Evolutionary conservation across 345 rosid genomes (phyloP), one percentile per base, ranked within the genome.

Genomic region (Gossypium thurberi): DNA sequence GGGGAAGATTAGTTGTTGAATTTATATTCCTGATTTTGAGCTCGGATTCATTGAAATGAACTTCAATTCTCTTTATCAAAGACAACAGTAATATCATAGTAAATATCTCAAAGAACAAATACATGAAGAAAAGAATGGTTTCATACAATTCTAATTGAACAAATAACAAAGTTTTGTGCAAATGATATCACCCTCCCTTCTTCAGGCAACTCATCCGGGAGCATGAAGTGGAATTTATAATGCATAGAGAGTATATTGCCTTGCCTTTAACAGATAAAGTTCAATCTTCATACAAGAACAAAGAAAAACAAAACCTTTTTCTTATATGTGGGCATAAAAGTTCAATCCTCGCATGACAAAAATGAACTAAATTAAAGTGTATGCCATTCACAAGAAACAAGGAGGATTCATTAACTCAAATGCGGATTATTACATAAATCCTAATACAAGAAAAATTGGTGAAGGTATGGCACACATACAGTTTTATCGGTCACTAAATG

Each of bases 401-500:
- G 25, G 9, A 9, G 59, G 25, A 55, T 55, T 18, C 13, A 44
- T 44, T 44, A 44, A 44, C 48, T 44, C 48, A 33, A 44, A 44
- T 44, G 10, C 1, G 18, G 42, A 40, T 59, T 14, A 70, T 18
- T 26, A 2, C 57, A 69, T 7, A 46, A 21, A 57, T 46, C 48
- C 76, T 56, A 69, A 18, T 14, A 44, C 8, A 46, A 66, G 25
- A 51, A 3, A 20, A 58, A 8, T 47, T 47, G 10, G 25, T 26
- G 59, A n/a, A 14, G 25, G 21, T 40, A 26, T 33, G 46, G 37
- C 37, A 40, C 50, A 88, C 96, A 48, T 87, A 92, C 96, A 57
- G 90, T 87, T 85, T 83, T 92, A 75, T 92, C 87, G 23, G 94
- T 95, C 63, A 85, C 94, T 55, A 91, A 76, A 28, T 86, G 85